A percentile compares a stretch with the other conserved stretches of the same genome.
phyloP scores from a whole-genome alignment of 1,139 yeast genomes.

The Lizanozyma gosingica region DNA sequence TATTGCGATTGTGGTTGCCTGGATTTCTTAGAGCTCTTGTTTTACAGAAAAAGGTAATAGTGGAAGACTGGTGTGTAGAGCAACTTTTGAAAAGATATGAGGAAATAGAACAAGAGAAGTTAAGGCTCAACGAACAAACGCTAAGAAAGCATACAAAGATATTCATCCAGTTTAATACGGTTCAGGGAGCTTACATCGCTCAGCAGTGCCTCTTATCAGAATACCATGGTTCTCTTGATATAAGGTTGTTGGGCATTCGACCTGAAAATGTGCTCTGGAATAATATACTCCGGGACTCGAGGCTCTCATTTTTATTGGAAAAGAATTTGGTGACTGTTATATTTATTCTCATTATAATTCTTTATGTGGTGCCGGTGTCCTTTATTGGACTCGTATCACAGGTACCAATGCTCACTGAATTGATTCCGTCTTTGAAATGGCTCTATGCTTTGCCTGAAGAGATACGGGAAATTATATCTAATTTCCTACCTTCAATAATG shows the following conservation, averaged over 20 bases:
- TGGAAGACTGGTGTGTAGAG: slow-evolving; percentile 21
- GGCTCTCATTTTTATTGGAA: slow-evolving; percentile 23
- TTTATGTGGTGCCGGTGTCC: slow-evolving; percentile 69
- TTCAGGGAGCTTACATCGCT: slow-evolving; percentile 42
- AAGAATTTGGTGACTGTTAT: slow-evolving; percentile 32
- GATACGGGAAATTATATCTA: slow-evolving; percentile 43
- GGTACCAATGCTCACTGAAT: slow-evolving; percentile 45
- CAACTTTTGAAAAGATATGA: slow-evolving; percentile 12
- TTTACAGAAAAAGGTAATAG: slow-evolving; percentile 14
- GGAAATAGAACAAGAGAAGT: slow-evolving; percentile 16
- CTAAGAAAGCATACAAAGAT: slow-evolving; percentile 28
- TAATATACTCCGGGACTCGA: slow-evolving; percentile 33
- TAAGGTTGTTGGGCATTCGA: slow-evolving; percentile 39
- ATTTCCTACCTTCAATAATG: slow-evolving; percentile 52
- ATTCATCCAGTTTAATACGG: slow-evolving; percentile 44
- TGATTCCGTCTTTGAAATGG: slow-evolving; percentile 48
- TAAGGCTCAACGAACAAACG: slow-evolving; percentile 10
- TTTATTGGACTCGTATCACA: slow-evolving; percentile 61
- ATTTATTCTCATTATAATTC: slow-evolving; percentile 38
- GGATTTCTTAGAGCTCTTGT: slow-evolving; percentile 21
- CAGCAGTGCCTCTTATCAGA: slow-evolving; percentile 44
- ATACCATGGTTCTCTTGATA: slow-evolving; percentile 32
- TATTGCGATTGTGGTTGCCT: slow-evolving; percentile 17
- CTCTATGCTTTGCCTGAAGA: slow-evolving; percentile 44
- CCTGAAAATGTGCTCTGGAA: slow-evolving; percentile 56